Percentiles rank a stretch among this genome's conserved stretches.
phyloP scores from a whole-genome alignment of 345 rosid genomes.

The Linum usitatissimum region DNA sequence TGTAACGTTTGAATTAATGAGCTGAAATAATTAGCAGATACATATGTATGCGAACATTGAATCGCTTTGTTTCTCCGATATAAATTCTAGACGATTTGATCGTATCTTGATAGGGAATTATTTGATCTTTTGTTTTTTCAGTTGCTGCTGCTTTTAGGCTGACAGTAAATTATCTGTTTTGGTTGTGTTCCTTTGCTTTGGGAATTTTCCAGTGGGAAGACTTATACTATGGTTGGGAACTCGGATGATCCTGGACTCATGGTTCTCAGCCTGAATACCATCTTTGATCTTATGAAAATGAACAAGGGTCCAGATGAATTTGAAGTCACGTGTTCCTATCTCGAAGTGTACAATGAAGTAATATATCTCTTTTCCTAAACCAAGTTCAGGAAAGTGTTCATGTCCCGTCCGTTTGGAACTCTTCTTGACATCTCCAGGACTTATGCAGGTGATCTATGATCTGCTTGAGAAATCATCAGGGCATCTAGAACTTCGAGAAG shows the following conservation, averaged over 20 bases:
- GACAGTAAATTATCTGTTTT: not conserved
- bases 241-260: slow-evolving; percentile 86
- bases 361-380: slow-evolving; percentile 9
- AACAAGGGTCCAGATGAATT: slow-evolving; percentile 60
- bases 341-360: slow-evolving; percentile 96
- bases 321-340: slow-evolving; percentile 86
- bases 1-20: not conserved
- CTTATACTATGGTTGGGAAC: slow-evolving; percentile 93
- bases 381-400: not conserved
- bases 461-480: slow-evolving; percentile 86
- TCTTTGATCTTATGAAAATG: slow-evolving; percentile 62
- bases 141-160: not conserved
- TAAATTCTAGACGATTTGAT: not conserved
- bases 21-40: not conserved
- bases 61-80: too few species aligned
- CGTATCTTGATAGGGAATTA: not conserved
- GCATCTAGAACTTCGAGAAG: slow-evolving; percentile 93
- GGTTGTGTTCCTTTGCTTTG: not conserved
- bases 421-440: not conserved
- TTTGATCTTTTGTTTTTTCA: not conserved
- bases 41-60: too few species aligned
- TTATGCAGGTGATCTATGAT: slow-evolving; percentile 78
- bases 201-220: slow-evolving; percentile 58
- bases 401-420: not conserved
- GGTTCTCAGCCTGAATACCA: slow-evolving; percentile 84